Conservation (phyloP, 805 yeast genomes). For the Torulaspora microellipsoides region DNA sequence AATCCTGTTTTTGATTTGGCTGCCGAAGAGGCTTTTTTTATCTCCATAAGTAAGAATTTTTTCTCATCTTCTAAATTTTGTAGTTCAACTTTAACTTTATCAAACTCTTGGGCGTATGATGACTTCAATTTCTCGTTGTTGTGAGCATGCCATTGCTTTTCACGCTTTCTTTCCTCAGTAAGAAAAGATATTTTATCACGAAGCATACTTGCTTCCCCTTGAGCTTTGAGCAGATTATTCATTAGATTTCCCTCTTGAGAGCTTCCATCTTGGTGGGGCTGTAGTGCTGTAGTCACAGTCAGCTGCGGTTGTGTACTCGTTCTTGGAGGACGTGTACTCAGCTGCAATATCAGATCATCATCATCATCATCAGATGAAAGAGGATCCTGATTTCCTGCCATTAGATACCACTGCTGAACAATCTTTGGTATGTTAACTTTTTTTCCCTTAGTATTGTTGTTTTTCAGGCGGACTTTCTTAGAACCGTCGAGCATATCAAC, state of each 20-base stretch:
- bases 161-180: conserved; percentile 39
- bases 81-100: conserved; percentile 39
- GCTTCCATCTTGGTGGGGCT: neutral
- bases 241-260: neutral
- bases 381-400: conserved; percentile 1
- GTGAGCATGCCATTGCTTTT: conserved; percentile 30
- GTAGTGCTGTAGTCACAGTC: neutral
- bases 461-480: too few relatives aligned
- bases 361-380: conserved; percentile 32
- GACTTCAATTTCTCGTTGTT: conserved; percentile 25
- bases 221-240: conserved; percentile 45
- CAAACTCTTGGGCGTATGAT: conserved; percentile 34
- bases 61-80: conserved; percentile 50
- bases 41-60: conserved; percentile 49
- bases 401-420: neutral
- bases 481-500: too few relatives aligned
- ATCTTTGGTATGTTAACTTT: too few relatives aligned
- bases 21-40: conserved; percentile 28
- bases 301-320: conserved; percentile 3
- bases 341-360: conserved; percentile 43
- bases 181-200: conserved; percentile 56
- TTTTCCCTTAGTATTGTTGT: too few relatives aligned
- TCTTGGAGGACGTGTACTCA: conserved; percentile 40
- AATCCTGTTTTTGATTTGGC: conserved; percentile 13
- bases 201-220: conserved; percentile 79